phyloP scores from a whole-genome alignment of 768 basidiomycete species.

The Dentipellis fragilis region DNA sequence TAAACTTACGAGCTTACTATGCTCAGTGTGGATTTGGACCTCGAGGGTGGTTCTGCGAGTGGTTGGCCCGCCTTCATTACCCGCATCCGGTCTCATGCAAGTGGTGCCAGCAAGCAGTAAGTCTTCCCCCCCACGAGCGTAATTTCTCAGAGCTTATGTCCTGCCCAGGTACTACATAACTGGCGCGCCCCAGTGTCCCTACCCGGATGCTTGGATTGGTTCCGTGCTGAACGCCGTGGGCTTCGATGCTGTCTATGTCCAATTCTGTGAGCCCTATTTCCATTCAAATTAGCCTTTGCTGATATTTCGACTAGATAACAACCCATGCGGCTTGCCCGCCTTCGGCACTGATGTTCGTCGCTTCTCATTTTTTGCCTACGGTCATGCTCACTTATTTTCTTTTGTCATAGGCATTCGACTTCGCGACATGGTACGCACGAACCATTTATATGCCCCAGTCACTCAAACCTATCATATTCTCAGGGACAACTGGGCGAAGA shows the following conservation, averaged over 20 bases:
- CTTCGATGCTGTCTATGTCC: slow-evolving; percentile 70
- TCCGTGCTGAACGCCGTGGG: slow-evolving; percentile 46
- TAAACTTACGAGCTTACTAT: background rate
- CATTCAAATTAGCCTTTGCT: background rate
- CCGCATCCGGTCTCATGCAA: slow-evolving; percentile 40
- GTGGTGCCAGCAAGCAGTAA: slow-evolving; percentile 44
- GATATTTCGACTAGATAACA: slow-evolving; percentile 33
- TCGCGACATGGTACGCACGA: slow-evolving; percentile 34
- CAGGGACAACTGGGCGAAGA: slow-evolving; percentile 60
- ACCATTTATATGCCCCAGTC: background rate
- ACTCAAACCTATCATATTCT: background rate
- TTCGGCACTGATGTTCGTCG: slow-evolving; percentile 33
- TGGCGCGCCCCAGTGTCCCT: slow-evolving; percentile 59
- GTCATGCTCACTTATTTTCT: background rate
- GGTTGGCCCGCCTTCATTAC: slow-evolving; percentile 30
- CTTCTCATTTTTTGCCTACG: background rate
- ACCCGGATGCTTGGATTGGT: slow-evolving; percentile 53
- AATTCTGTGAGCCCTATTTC: slow-evolving; percentile 38
- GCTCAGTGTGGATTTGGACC: slow-evolving; percentile 51
- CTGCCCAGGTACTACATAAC: slow-evolving; percentile 50
- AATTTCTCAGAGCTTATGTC: background rate
- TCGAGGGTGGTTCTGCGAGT: slow-evolving; percentile 47
- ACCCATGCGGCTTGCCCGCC: slow-evolving; percentile 44
- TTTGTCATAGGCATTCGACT: slow-evolving; percentile 37
- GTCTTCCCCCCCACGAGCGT: slow-evolving; percentile 2